Evolutionary conservation across 192 early-diverging fungal genomes (phyloP), one percentile per base, ranked within the genome.

Genomic region (Backusella tarrabulga): DNA sequence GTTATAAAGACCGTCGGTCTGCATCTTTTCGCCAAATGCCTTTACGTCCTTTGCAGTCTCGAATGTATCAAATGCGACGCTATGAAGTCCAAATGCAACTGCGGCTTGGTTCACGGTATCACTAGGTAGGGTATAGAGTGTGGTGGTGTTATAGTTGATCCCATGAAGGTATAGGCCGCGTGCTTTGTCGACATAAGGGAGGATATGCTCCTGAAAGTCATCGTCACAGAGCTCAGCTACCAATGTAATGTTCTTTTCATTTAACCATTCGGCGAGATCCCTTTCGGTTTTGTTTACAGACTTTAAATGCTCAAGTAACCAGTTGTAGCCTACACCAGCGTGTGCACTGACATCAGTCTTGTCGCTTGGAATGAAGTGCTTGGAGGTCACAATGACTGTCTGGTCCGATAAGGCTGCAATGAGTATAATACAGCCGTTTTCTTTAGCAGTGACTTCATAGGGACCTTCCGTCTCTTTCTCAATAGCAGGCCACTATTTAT

Each of bases 391-490:
- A 41, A 99, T 44, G 26, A 97, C 81, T 17, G 86, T 77, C 41
- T 81, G 81, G 29, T 88, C 83, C 2, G 84, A 85, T 41, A 93
- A 89, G 26, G 89, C 92, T 3, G 93, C 80, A 50, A 94, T 91
- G 36, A 96, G 93, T 72, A 97, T 97, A 75, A 99, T 92, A 79
- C 97, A 99, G 12, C 97, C 97, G 79, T 99, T 97, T 80, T 99
- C 97, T 85, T 99, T 99, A 32, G 95, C 86, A 0, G 95, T 96
- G 34, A 97, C 83, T 81, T 99, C 93, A 78, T 95, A 99, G 1
- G 97, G 97, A 0, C 94, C 94, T 11, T 71, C 46, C 0, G 96
- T 97, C 34, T 94, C 60, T 1, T 52, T 71, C 36, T 83, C 78
- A 34, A 98, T 80, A 71, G 83, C 85, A 2, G 78, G 73, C 87